phyloP scores from a whole-genome alignment of 192 early-diverging fungal genomes.

The Gamsiella multidivaricata region DNA sequence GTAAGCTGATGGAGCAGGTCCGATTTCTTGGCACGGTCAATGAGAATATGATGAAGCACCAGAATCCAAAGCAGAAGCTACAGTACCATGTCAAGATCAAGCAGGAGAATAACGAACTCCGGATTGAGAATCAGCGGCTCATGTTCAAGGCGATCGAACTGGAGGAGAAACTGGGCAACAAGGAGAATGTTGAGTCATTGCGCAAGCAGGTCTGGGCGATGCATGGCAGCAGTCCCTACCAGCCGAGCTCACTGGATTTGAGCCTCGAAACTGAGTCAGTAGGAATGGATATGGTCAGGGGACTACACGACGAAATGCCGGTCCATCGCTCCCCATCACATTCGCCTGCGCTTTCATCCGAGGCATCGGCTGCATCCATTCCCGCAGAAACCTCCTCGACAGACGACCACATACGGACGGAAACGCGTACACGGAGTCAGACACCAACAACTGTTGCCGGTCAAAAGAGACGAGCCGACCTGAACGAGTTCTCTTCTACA shows the following conservation, averaged over 20 bases:
- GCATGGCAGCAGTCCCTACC: constrained; percentile 32
- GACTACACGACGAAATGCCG: constrained; percentile 18
- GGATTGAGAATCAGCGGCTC: constrained; percentile 51
- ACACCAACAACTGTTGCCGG: background rate
- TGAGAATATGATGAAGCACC: constrained; percentile 53
- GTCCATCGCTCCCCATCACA: constrained; percentile 12
- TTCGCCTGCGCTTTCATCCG: constrained; percentile 29
- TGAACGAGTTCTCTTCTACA: constrained; percentile 2
- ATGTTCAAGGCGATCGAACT: constrained; percentile 51
- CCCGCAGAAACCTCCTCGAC: background rate
- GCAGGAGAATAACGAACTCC: constrained; percentile 56
- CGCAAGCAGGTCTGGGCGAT: constrained; percentile 48
- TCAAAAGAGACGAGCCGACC: constrained; percentile 34
- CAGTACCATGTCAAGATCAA: constrained; percentile 60
- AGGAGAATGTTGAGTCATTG: constrained; percentile 50
- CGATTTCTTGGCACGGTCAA: constrained; percentile 44
- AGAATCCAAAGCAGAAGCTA: constrained; percentile 54
- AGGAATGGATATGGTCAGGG: constrained; percentile 31
- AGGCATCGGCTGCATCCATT: background rate
- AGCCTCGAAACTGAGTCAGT: background rate
- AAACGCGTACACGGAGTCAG: background rate
- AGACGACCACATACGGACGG: background rate
- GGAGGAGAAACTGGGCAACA: constrained; percentile 48
- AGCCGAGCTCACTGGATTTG: constrained; percentile 10
- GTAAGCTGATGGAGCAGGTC: constrained; percentile 52